Evolutionary conservation across 768 basidiomycete genomes (phyloP).

Genomic region (Boletus patriciae): DNA sequence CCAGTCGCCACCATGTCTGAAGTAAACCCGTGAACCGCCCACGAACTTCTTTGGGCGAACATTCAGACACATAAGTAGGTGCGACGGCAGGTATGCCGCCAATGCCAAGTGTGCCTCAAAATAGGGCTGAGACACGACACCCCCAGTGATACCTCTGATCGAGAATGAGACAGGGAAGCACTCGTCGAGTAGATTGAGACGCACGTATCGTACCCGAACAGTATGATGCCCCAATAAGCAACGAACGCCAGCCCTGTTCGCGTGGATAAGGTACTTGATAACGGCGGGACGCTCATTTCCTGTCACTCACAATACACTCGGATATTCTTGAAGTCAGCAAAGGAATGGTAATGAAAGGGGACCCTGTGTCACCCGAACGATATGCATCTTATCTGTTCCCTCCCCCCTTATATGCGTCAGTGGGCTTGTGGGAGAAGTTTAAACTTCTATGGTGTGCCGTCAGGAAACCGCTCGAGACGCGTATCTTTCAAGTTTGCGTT

Average conservation of each 20-base stretch:
- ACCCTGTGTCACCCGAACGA: background rate
- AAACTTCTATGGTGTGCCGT: too few relatives aligned
- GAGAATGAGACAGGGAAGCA: background rate
- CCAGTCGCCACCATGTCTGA: constrained; percentile 82
- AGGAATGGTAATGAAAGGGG: too few relatives aligned
- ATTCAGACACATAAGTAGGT: constrained; percentile 85
- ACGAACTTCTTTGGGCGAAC: constrained; percentile 82
- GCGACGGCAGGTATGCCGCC: constrained; percentile 83
- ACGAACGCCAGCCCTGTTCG: constrained; percentile 66
- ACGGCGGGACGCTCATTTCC: too few relatives aligned
- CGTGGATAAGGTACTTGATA: background rate
- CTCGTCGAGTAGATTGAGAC: constrained; percentile 19
- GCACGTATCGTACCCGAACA: constrained; percentile 80
- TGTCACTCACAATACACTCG: constrained; percentile 60
- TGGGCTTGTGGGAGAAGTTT: too few relatives aligned
- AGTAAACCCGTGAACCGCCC: constrained; percentile 84
- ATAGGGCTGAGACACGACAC: constrained; percentile 62
- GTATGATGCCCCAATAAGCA: constrained; percentile 76
- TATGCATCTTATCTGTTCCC: too few relatives aligned
- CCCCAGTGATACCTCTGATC: constrained; percentile 61
- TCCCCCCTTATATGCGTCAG: too few relatives aligned
- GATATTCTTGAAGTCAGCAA: constrained; percentile 45
- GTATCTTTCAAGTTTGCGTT: too few relatives aligned
- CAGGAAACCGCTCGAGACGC: too few relatives aligned
- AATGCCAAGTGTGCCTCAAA: constrained; percentile 75